These are phyloP conservation scores for Colletotrichum sp. DNA, from an alignment of 2,329 filamentous ascomycete genomes.

Conservation along the genomic window DNA sequence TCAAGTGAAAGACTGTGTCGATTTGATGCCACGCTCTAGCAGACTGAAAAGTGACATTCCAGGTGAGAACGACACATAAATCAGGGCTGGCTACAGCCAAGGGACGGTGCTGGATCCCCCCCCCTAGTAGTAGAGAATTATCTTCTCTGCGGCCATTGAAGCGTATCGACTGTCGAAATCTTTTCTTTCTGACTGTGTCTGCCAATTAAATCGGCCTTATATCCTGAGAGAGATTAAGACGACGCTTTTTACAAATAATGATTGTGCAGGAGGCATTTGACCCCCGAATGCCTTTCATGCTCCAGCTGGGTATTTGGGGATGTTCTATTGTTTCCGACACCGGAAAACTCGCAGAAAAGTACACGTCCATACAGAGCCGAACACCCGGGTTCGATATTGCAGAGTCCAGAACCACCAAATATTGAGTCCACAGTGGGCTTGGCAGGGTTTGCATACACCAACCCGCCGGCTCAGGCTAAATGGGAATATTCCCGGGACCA, in stretches of 20 bases:
- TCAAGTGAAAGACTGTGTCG: not conserved
- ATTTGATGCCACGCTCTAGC: not conserved
- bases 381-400: not conserved
- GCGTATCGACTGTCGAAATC: accelerated
- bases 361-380: not conserved
- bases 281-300: not conserved
- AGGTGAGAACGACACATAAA: not conserved
- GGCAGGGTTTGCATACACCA: not conserved
- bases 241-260: not conserved
- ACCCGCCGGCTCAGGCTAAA: not conserved
- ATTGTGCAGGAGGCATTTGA: not conserved
- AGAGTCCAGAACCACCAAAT: not conserved
- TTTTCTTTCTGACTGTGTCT: not conserved
- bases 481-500: not conserved
- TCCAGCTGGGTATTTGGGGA: not conserved
- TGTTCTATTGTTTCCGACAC: not conserved
- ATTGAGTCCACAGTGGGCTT: not conserved
- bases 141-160: not conserved
- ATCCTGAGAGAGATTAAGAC: accelerated
- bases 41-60: not conserved
- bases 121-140: not conserved
- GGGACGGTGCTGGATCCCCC: accelerated
- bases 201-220: not conserved
- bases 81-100: not conserved
- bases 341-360: not conserved